These are phyloP conservation scores for Triticum dicoccoides DNA, from an alignment of 176 grass and related monocot species.

Conservation along the genomic window DNA sequence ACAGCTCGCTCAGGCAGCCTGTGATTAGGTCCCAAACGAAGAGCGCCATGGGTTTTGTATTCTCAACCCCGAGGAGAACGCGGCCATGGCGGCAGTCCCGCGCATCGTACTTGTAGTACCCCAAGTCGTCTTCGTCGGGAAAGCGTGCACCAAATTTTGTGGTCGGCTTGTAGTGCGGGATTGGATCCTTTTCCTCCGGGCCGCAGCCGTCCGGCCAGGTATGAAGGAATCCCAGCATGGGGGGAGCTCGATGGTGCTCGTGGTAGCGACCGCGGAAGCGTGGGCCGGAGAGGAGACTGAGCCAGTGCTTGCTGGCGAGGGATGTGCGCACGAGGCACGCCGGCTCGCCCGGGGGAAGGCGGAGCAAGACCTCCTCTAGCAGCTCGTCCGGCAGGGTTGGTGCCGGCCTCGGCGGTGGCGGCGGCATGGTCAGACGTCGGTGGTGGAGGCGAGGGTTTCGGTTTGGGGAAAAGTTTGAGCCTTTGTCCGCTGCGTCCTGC, in stretches of 20 bases:
- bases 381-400: too few relatives aligned
- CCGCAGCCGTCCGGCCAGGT: background rate
- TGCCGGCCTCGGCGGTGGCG: too few relatives aligned
- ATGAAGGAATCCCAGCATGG: background rate
- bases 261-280: background rate
- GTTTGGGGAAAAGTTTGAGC: too few relatives aligned
- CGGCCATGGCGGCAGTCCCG: conserved; percentile 58
- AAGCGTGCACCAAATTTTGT: background rate
- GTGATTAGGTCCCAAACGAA: background rate
- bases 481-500: too few relatives aligned
- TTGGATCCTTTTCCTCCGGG: background rate
- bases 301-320: background rate
- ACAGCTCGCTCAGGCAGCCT: background rate
- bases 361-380: background rate
- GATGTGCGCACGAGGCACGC: background rate
- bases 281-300: background rate
- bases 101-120: background rate
- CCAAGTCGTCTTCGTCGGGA: background rate
- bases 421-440: too few relatives aligned
- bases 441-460: too few relatives aligned
- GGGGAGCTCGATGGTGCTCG: background rate
- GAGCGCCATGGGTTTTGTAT: too few relatives aligned
- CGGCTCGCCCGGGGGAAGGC: background rate
- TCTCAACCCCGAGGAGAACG: conserved; percentile 53
- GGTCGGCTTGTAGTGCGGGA: background rate